Evolutionary conservation across 805 yeast genomes (phyloP).

Genomic region (Yarrowia keelungensis): DNA sequence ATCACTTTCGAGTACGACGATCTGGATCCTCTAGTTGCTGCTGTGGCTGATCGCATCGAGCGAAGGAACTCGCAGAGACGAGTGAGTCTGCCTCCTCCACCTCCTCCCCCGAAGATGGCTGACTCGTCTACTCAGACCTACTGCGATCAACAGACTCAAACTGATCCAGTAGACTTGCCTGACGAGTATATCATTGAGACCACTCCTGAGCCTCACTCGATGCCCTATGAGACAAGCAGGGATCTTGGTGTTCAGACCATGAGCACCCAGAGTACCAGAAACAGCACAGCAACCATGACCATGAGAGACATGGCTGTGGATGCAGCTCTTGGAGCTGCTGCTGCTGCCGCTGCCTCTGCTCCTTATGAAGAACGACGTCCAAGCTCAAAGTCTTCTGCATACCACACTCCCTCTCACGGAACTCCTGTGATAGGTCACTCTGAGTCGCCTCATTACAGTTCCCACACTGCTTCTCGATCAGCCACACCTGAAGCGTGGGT

Average conservation of each 20-base stretch:
- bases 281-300: conserved; percentile 1
- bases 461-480: not conserved
- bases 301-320: conserved; percentile 1
- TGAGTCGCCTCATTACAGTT: not conserved
- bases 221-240: not conserved
- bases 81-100: conserved; percentile 4
- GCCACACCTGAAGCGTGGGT: conserved; percentile 16
- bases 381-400: not conserved
- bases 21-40: conserved; percentile 39
- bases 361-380: not conserved
- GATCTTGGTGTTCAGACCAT: conserved; percentile 28
- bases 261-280: conserved; percentile 19
- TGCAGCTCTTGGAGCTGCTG: not conserved
- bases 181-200: conserved; percentile 26
- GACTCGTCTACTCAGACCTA: conserved; percentile 36
- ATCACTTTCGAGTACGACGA: conserved; percentile 35
- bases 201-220: not conserved
- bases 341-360: not conserved
- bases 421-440: not conserved
- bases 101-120: conserved; percentile 26
- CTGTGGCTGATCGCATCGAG: conserved; percentile 39
- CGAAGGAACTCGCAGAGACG: conserved; percentile 18
- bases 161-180: conserved; percentile 26
- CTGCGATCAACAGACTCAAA: conserved; percentile 34
- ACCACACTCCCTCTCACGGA: conserved; percentile 2